A percentile compares a stretch with the other conserved stretches of the same genome.
These are phyloP conservation scores for Magnusiomyces sp. DNA, from an alignment of 1,139 yeast genomes.

Conservation along the genomic window DNA sequence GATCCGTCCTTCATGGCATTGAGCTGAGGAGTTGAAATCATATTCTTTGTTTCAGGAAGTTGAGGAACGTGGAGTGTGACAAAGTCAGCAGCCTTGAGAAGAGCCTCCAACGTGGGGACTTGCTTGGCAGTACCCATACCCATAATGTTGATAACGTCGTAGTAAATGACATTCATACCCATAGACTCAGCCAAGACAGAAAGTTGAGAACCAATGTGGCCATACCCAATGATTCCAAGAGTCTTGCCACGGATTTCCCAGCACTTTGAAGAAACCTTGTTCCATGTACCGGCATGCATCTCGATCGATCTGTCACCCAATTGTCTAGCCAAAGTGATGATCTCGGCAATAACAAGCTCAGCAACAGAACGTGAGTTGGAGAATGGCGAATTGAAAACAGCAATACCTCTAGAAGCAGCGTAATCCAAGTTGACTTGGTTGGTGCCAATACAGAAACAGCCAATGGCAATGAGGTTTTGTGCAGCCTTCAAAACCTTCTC, in stretches of 20 bases:
- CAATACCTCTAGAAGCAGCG: conserved; percentile 90
- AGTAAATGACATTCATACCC: conserved; percentile 96
- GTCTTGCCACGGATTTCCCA: conserved; percentile 99
- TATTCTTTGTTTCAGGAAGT: conserved; percentile 81
- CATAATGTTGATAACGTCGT: conserved; percentile 90
- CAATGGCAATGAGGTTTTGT: conserved; percentile 79
- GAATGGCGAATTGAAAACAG: conserved; percentile 98
- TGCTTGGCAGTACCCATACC: conserved; percentile 95
- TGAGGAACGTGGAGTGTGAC: conserved; percentile 94
- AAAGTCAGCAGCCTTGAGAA: conserved; percentile 75
- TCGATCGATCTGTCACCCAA: conserved; percentile 95
- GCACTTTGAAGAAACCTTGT: conserved; percentile 88
- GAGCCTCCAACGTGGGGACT: conserved; percentile 74
- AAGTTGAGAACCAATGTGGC: conserved; percentile 96
- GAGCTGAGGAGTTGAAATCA: conserved; percentile 84
- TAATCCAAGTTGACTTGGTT: conserved; percentile 90
- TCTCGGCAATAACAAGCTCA: conserved; percentile 92
- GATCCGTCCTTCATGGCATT: conserved; percentile 97
- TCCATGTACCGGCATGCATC: conserved; percentile 96
- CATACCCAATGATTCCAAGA: conserved; percentile 93
- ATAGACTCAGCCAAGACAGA: conserved; percentile 94
- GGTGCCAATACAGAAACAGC: conserved; percentile 99
- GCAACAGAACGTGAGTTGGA: conserved; percentile 98
- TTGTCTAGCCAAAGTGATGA: conserved; percentile 91
- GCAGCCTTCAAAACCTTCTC: conserved; percentile 75